Conservation (phyloP, 1,284 basidiomycete species). For the Wolfiporia cocos region DNA sequence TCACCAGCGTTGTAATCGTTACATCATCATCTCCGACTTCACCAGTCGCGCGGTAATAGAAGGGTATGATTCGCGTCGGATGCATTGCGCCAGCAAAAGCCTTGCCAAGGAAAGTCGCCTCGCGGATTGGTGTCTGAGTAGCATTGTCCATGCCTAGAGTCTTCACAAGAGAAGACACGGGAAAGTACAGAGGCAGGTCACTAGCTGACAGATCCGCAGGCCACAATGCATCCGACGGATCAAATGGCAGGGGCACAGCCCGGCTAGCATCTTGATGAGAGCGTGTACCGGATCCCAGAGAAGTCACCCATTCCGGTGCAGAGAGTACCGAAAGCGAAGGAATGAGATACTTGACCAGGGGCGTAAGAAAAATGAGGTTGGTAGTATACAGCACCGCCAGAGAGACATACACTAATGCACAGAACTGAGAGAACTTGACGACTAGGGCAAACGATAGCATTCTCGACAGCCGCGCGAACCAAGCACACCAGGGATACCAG, state of each 20-base stretch:
- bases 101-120: slow-evolving; percentile 44
- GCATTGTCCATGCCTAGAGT: neutral
- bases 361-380: neutral
- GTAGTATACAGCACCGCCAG: neutral
- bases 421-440: neutral
- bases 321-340: neutral
- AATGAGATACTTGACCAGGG: neutral
- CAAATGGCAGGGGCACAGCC: neutral
- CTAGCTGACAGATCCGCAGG: slow-evolving; percentile 5
- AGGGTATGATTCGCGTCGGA: slow-evolving; percentile 72
- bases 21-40: slow-evolving; percentile 56
- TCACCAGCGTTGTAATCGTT: slow-evolving; percentile 80
- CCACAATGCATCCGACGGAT: slow-evolving; percentile 7
- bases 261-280: neutral
- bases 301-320: too few relatives aligned
- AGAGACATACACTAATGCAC: neutral
- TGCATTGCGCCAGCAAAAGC: slow-evolving; percentile 62
- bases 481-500: too few relatives aligned
- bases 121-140: slow-evolving; percentile 8
- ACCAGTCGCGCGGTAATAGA: slow-evolving; percentile 63
- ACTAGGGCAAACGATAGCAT: neutral
- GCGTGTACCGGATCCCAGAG: neutral
- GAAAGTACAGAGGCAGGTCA: slow-evolving; percentile 2
- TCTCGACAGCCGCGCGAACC: too few relatives aligned
- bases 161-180: neutral